These are phyloP conservation scores for Rosa chinensis DNA, from an alignment of 306 rosid genomes.

Conservation along the genomic window DNA sequence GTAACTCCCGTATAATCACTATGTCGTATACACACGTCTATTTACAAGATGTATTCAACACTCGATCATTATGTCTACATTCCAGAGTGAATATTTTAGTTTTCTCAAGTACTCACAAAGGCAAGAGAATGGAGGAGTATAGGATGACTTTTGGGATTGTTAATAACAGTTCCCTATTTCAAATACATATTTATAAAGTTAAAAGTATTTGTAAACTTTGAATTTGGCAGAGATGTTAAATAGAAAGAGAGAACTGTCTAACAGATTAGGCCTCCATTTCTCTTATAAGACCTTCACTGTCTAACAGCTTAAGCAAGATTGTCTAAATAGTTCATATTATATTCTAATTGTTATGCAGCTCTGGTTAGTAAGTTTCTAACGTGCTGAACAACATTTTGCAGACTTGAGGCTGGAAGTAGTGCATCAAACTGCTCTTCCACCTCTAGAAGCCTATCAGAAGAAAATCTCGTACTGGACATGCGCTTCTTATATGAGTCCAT, in stretches of 20 bases:
- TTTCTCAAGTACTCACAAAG: too few species aligned
- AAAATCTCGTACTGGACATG: constrained; percentile 60
- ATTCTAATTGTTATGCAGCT: constrained; percentile 3
- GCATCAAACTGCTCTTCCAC: constrained; percentile 35
- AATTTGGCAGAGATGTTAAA: background rate
- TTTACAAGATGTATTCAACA: too few species aligned
- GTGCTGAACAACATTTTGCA: constrained; percentile 28
- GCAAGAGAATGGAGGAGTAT: background rate
- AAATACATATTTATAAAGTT: background rate
- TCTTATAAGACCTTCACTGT: background rate
- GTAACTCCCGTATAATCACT: background rate
- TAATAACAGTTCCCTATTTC: background rate
- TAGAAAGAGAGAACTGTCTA: background rate
- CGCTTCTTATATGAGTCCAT: constrained; percentile 68
- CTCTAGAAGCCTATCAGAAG: constrained; percentile 59
- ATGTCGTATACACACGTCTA: too few species aligned
- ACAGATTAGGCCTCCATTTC: background rate
- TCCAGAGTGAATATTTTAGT: too few species aligned
- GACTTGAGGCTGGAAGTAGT: constrained; percentile 55
- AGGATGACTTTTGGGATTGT: background rate
- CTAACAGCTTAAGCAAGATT: background rate
- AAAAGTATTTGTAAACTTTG: background rate
- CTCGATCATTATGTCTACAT: too few species aligned
- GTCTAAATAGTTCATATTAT: background rate
- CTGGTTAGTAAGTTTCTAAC: constrained; percentile 8